Evolutionary conservation across 768 basidiomycete species (phyloP).

Genomic region (Tubosaeta sp.): DNA sequence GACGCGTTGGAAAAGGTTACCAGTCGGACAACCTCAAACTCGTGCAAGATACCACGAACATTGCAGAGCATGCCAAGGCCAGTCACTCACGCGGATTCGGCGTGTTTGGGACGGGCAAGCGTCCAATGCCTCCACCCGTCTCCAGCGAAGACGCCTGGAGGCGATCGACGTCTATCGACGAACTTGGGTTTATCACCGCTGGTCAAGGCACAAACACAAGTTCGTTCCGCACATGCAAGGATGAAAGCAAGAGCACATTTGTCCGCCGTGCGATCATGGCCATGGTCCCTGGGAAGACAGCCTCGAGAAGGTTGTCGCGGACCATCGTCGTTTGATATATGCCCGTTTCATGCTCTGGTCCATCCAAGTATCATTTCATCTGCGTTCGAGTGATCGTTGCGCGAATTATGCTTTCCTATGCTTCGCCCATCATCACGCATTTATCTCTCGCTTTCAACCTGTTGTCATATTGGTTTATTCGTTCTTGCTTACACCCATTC

Average conservation of each 20-base stretch:
- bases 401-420: constrained; percentile 15
- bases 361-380: background rate
- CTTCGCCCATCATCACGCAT: constrained; percentile 4
- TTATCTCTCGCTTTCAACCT: constrained; percentile 12
- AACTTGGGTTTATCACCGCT: constrained; percentile 53
- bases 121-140: constrained; percentile 66
- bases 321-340: constrained; percentile 22
- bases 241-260: constrained; percentile 46
- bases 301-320: constrained; percentile 48
- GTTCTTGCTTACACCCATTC: constrained; percentile 10
- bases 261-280: constrained; percentile 74
- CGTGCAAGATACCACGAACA: constrained; percentile 29
- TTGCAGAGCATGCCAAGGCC: constrained; percentile 18
- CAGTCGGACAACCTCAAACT: constrained; percentile 62
- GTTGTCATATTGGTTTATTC: constrained; percentile 24
- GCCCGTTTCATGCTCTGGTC: background rate
- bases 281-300: constrained; percentile 62
- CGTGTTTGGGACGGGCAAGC: constrained; percentile 35
- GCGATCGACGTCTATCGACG: constrained; percentile 53
- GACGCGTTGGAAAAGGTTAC: constrained; percentile 75
- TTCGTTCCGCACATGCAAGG: constrained; percentile 33
- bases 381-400: constrained; percentile 17
- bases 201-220: constrained; percentile 22
- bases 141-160: constrained; percentile 58
- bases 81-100: constrained; percentile 24